Percentiles rank a stretch among this genome's conserved stretches.
Conservation (phyloP, 1,139 yeast genomes). For the Kluyveromyces sp. region DNA sequence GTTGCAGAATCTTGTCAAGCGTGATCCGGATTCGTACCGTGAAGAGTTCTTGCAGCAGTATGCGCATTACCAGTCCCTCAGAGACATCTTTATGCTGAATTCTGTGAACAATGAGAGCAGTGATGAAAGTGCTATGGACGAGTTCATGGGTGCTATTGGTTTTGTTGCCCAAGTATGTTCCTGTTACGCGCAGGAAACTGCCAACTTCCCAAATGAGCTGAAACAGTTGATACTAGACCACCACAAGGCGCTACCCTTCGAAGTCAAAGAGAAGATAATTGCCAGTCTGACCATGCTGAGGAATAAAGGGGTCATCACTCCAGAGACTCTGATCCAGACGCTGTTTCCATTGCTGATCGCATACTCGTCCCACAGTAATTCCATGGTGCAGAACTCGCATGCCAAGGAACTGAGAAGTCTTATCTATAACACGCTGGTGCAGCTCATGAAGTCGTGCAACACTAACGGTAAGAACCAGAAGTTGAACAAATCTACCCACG, state of each 20-base stretch:
- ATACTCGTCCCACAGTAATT: constrained; percentile 43
- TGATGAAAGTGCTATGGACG: constrained; percentile 48
- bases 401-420: constrained; percentile 80
- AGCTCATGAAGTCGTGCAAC: constrained; percentile 74
- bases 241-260: constrained; percentile 77
- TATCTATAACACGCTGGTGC: constrained; percentile 69
- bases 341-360: constrained; percentile 71
- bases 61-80: constrained; percentile 81
- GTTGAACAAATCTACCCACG: constrained; percentile 83
- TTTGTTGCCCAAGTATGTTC: constrained; percentile 87
- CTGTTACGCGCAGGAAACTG: constrained; percentile 86
- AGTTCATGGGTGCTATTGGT: constrained; percentile 79
- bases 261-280: constrained; percentile 82
- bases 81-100: constrained; percentile 66
- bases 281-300: constrained; percentile 85
- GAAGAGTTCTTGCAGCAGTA: constrained; percentile 92
- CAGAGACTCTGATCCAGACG: constrained; percentile 77
- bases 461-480: constrained; percentile 76
- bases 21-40: constrained; percentile 89
- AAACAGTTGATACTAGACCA: constrained; percentile 60
- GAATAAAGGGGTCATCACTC: constrained; percentile 72
- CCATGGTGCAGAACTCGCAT: constrained; percentile 48
- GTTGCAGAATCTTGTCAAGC: constrained; percentile 81
- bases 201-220: constrained; percentile 73
- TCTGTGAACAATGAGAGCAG: constrained; percentile 23